Percentiles rank a stretch among this genome's conserved stretches.
These are phyloP conservation scores for Schizopora paradoxa DNA, from an alignment of 1,284 basidiomycete species.

Conservation along the genomic window DNA sequence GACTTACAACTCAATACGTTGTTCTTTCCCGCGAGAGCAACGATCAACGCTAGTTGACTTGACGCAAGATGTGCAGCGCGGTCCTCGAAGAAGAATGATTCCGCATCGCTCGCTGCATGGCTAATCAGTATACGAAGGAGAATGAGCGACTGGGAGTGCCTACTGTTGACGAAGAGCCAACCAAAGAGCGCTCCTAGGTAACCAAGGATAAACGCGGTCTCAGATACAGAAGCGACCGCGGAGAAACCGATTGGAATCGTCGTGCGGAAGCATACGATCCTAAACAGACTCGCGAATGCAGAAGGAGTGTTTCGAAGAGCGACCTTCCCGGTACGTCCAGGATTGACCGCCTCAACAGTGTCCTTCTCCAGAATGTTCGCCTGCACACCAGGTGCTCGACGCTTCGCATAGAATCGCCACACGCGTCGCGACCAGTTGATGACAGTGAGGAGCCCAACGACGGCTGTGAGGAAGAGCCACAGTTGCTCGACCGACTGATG, in stretches of 20 bases:
- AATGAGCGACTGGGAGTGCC: constrained; percentile 17
- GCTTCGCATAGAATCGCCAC: constrained; percentile 9
- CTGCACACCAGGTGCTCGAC: constrained; percentile 7
- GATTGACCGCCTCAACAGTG: constrained; percentile 19
- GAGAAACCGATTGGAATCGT: constrained; percentile 36
- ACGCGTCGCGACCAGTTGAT: constrained; percentile 23
- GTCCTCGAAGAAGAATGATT: constrained; percentile 31
- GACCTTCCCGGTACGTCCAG: constrained; percentile 22
- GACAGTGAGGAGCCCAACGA: constrained; percentile 35
- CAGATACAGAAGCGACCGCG: constrained; percentile 33
- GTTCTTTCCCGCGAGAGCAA: constrained; percentile 42
- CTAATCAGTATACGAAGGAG: not conserved
- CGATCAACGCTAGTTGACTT: constrained; percentile 39
- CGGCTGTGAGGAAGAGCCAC: constrained; percentile 34
- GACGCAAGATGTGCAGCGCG: constrained; percentile 37
- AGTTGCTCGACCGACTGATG: constrained; percentile 28
- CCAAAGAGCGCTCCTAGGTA: constrained; percentile 39
- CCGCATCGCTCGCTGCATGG: constrained; percentile 24
- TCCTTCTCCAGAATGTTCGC: constrained; percentile 21
- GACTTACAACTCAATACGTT: constrained; percentile 39
- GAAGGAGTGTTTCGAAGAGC: constrained; percentile 30
- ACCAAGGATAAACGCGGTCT: constrained; percentile 37
- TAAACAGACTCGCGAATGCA: constrained; percentile 35
- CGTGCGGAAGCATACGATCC: constrained; percentile 38
- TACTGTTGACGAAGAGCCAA: constrained; percentile 40